Conservation (phyloP, 164 flowering plant species). For the Magnolia changhungtana region DNA sequence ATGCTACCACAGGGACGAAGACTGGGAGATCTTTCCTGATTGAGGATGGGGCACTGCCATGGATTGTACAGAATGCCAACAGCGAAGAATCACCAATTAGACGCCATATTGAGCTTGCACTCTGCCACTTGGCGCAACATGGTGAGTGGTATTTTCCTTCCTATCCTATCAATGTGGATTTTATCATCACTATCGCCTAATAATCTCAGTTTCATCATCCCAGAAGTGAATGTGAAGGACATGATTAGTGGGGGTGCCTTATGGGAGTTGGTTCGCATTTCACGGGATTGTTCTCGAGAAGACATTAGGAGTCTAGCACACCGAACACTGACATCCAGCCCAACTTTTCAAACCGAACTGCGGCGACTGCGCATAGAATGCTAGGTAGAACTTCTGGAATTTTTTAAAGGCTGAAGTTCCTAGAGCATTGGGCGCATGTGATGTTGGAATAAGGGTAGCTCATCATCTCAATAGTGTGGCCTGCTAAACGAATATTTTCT, state of each 20-base stretch:
- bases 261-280: conserved; percentile 92
- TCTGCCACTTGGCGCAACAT: conserved; percentile 94
- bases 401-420: too few relatives aligned
- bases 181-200: not conserved
- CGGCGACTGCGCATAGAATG: conserved; percentile 55
- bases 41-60: conserved; percentile 89
- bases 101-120: conserved; percentile 94
- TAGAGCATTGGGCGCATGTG: not conserved
- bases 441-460: not conserved
- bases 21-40: conserved; percentile 72
- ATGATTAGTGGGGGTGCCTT: conserved; percentile 89
- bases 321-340: conserved; percentile 59
- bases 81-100: conserved; percentile 82
- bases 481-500: not conserved
- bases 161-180: not conserved
- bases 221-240: conserved; percentile 87
- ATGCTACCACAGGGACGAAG: conserved; percentile 48
- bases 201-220: conserved; percentile 8
- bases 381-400: not conserved
- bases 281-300: conserved; percentile 81
- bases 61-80: conserved; percentile 93
- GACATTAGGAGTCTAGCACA: conserved; percentile 82
- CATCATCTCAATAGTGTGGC: not conserved
- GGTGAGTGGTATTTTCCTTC: conserved; percentile 34
- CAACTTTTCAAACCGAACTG: conserved; percentile 72